Evolutionary conservation across 441 rosid genomes (phyloP).

Genomic region (Erysimum cheiri): DNA sequence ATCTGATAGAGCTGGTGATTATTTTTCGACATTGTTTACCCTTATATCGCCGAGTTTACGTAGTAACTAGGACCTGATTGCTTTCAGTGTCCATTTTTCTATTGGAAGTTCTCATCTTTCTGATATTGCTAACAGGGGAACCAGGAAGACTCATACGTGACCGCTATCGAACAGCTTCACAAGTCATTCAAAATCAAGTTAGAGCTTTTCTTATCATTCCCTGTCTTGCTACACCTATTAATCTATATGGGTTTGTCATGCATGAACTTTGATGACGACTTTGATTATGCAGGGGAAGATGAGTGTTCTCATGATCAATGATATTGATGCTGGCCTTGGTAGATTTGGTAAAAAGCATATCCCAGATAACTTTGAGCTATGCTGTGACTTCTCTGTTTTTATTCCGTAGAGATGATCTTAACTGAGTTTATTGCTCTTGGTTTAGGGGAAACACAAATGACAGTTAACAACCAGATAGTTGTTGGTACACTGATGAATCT

Average conservation of each 20-base stretch:
- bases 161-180: slow-evolving; percentile 97
- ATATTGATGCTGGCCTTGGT: slow-evolving; percentile 97
- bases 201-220: slow-evolving; percentile 62
- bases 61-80: background rate
- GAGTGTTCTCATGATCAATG: slow-evolving; percentile 97
- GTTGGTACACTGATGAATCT: slow-evolving; percentile 96
- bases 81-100: slow-evolving; percentile 15
- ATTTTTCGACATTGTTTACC: slow-evolving; percentile 2
- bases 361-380: background rate
- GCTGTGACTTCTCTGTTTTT: slow-evolving; percentile 20
- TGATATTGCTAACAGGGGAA: slow-evolving; percentile 61
- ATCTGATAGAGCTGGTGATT: slow-evolving; percentile 93
- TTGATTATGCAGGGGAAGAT: slow-evolving; percentile 80
- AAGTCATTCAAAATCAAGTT: slow-evolving; percentile 98
- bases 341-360: slow-evolving; percentile 71
- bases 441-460: slow-evolving; percentile 90
- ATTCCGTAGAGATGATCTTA: slow-evolving; percentile 3
- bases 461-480: slow-evolving; percentile 94
- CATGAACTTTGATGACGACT: slow-evolving; percentile 21
- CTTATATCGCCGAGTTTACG: background rate
- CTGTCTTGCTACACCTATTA: slow-evolving; percentile 51
- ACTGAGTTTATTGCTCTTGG: slow-evolving; percentile 27
- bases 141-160: slow-evolving; percentile 93
- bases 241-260: slow-evolving; percentile 20
- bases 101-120: slow-evolving; percentile 13